Evolutionary conservation across 495 filamentous ascomycete species (phyloP).

Genomic region (Mytilinidion resinicola): DNA sequence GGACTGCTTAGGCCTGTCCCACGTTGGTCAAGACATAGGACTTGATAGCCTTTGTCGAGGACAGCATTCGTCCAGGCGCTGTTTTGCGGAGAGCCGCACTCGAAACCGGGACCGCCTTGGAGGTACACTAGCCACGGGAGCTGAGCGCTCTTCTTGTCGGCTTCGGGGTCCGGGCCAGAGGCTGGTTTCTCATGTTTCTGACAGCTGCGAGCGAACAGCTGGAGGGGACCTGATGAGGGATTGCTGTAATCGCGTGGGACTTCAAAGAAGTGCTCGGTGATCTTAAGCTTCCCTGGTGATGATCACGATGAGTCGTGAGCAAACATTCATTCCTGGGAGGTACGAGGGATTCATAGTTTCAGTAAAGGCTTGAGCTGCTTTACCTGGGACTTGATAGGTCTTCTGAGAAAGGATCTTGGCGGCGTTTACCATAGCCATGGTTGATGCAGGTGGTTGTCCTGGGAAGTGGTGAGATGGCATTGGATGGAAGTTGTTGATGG

Average conservation of each 20-base stretch:
- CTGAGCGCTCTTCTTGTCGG: constrained; percentile 43
- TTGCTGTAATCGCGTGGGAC: constrained; percentile 70
- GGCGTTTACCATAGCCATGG: constrained; percentile 21
- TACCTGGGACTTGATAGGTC: constrained; percentile 34
- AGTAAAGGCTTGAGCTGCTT: not conserved
- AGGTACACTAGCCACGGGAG: constrained; percentile 48
- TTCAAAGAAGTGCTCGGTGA: constrained; percentile 79
- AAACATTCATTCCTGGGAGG: not conserved
- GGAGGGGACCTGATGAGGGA: constrained; percentile 54
- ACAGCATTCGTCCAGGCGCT: constrained; percentile 58
- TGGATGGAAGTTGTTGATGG: too few relatives aligned
- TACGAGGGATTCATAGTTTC: not conserved
- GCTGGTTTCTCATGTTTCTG: constrained; percentile 57
- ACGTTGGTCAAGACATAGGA: constrained; percentile 81
- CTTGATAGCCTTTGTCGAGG: constrained; percentile 74
- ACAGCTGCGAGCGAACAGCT: constrained; percentile 70
- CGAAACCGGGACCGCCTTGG: constrained; percentile 65
- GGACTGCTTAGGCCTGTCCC: constrained; percentile 81
- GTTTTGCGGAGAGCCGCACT: constrained; percentile 65
- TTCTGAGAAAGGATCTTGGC: constrained; percentile 37
- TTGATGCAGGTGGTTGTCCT: not conserved
- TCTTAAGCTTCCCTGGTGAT: constrained; percentile 58
- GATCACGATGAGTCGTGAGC: constrained; percentile 1
- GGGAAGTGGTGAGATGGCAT: not conserved
- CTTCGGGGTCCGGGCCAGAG: constrained; percentile 36